These are phyloP conservation scores for Biancaea sappan DNA, from an alignment of 306 rosid species.

Conservation along the genomic window DNA sequence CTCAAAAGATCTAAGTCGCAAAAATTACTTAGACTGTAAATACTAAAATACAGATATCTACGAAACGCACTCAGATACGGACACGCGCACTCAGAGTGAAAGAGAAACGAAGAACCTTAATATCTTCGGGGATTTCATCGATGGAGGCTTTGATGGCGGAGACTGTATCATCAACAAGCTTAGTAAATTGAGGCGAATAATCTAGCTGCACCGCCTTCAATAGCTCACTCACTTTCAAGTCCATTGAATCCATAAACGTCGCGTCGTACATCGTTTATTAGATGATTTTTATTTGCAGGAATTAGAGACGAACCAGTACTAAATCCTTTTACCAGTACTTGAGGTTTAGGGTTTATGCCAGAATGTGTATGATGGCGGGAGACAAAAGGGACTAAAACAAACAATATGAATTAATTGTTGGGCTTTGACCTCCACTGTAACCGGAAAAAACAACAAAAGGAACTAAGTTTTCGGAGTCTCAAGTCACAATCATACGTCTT, in stretches of 20 bases:
- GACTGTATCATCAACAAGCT: conserved; percentile 59
- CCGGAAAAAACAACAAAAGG: too few species aligned
- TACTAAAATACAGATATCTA: not conserved
- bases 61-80: not conserved
- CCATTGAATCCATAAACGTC: conserved; percentile 44
- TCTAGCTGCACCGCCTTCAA: conserved; percentile 64
- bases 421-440: too few species aligned
- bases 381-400: not conserved
- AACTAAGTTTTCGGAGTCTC: too few species aligned
- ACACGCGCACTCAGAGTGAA: not conserved
- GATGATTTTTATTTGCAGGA: not conserved
- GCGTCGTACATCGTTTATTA: conserved; percentile 35
- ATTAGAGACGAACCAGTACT: not conserved
- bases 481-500: too few species aligned
- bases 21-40: not conserved
- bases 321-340: not conserved
- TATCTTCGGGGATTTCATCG: conserved; percentile 58
- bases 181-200: conserved; percentile 41
- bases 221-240: conserved; percentile 62
- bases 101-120: conserved; percentile 40
- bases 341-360: conserved; percentile 4
- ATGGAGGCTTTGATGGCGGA: conserved; percentile 57
- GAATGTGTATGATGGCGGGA: conserved; percentile 27
- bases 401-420: not conserved
- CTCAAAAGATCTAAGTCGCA: not conserved